Evolutionary conservation across 2,329 filamentous ascomycete genomes (phyloP).

Genomic region (Neopestalotiopsis rosae): DNA sequence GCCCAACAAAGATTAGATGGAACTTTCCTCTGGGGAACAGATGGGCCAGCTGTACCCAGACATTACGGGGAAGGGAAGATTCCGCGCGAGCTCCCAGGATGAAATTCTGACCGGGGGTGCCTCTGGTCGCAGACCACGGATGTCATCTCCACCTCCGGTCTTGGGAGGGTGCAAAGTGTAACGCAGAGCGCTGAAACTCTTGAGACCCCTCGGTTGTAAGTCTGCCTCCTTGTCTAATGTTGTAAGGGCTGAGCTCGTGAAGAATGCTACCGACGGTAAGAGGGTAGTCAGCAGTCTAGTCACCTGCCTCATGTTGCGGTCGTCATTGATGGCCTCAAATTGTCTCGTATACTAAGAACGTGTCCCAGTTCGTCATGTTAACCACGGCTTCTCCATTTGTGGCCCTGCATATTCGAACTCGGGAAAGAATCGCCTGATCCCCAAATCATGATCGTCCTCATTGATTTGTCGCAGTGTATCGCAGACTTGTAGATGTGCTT

Average conservation of each 20-base stretch:
- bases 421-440: conserved; percentile 87
- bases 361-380: conserved; percentile 99
- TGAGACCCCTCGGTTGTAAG: conserved; percentile 87
- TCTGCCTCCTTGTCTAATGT: conserved; percentile 73
- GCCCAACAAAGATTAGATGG: conserved; percentile 92
- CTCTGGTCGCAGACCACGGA: conserved; percentile 81
- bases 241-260: conserved; percentile 94
- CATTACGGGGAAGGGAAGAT: conserved; percentile 90
- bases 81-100: conserved; percentile 95
- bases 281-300: conserved; percentile 94
- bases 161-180: conserved; percentile 92
- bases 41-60: conserved; percentile 93
- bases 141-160: conserved; percentile 73
- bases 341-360: conserved; percentile 91
- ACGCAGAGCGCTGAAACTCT: conserved; percentile 90
- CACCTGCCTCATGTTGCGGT: conserved; percentile 89
- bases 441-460: conserved; percentile 95
- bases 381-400: conserved; percentile 89
- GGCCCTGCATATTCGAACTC: conserved; percentile 91
- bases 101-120: conserved; percentile 88
- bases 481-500: conserved; percentile 89
- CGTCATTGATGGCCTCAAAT: conserved; percentile 88
- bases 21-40: conserved; percentile 92
- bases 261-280: conserved; percentile 89
- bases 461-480: conserved; percentile 92